phyloP scores from a whole-genome alignment of 495 filamentous ascomycete genomes.

The Podospora comata region DNA sequence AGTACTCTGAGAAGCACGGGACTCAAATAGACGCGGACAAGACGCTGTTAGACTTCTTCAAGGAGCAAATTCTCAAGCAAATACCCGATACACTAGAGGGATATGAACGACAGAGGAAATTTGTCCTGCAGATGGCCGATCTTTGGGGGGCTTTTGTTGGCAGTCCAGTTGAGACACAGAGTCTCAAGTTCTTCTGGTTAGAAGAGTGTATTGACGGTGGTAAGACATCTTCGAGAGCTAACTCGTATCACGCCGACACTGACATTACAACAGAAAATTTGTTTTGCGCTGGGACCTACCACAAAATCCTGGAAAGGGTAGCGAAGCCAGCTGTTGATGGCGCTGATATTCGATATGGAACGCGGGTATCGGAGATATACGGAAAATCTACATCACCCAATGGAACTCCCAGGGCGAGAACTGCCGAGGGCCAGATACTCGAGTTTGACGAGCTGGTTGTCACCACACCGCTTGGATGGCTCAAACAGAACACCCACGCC shows the following conservation, averaged over 20 bases:
- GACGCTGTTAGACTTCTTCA: slow-evolving; percentile 78
- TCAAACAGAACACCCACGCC: slow-evolving; percentile 68
- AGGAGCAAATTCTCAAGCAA: slow-evolving; percentile 53
- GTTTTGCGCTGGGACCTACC: slow-evolving; percentile 84
- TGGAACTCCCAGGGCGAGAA: slow-evolving; percentile 52
- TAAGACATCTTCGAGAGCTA: slow-evolving; percentile 38
- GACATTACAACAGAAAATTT: slow-evolving; percentile 62
- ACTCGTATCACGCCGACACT: slow-evolving; percentile 12
- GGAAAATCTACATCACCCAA: slow-evolving; percentile 45
- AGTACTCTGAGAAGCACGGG: slow-evolving; percentile 67
- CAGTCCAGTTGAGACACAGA: slow-evolving; percentile 70
- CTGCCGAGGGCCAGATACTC: slow-evolving; percentile 48
- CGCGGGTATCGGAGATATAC: slow-evolving; percentile 38
- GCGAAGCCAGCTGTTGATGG: slow-evolving; percentile 59
- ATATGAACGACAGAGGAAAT: slow-evolving; percentile 47
- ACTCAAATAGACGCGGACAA: slow-evolving; percentile 59
- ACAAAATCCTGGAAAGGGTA: slow-evolving; percentile 66
- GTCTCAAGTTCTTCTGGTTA: slow-evolving; percentile 89
- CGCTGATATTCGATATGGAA: slow-evolving; percentile 59
- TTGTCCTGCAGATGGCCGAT: slow-evolving; percentile 61
- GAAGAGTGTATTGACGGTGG: slow-evolving; percentile 92
- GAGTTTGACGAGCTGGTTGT: slow-evolving; percentile 82
- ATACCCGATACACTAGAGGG: slow-evolving; percentile 48
- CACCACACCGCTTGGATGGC: slow-evolving; percentile 83
- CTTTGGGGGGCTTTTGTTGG: slow-evolving; percentile 91